Evolutionary conservation across 768 basidiomycete genomes (phyloP).

Genomic region (Paxillus ammoniavirescens): DNA sequence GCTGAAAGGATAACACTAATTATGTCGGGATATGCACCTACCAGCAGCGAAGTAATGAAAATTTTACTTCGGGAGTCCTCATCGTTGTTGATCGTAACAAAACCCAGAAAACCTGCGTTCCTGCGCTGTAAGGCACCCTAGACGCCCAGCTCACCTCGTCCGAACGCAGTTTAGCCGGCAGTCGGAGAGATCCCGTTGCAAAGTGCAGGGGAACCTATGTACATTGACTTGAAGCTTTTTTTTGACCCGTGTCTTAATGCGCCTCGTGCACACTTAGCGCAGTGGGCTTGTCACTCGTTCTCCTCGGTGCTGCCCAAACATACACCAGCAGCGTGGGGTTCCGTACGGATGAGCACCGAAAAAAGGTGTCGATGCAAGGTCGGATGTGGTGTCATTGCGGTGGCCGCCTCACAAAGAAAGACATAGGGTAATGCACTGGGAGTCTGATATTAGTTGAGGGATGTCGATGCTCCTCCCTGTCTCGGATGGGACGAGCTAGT

Average conservation of each 20-base stretch:
- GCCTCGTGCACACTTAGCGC: neutral
- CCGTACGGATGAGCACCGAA: conserved; percentile 59
- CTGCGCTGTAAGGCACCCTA: neutral
- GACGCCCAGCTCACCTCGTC: conserved; percentile 43
- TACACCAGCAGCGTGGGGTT: conserved; percentile 52
- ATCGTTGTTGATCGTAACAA: conserved; percentile 66
- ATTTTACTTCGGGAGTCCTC: conserved; percentile 54
- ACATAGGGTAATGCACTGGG: conserved; percentile 56
- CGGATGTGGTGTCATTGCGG: neutral
- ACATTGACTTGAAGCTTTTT: too few species aligned
- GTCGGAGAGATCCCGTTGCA: conserved; percentile 59
- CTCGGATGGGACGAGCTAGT: neutral
- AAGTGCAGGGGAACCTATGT: conserved; percentile 48
- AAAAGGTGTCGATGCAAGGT: neutral
- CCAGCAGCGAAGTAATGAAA: conserved; percentile 57
- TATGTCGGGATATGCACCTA: conserved; percentile 64
- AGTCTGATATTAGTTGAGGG: conserved; percentile 55
- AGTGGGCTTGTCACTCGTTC: conserved; percentile 37
- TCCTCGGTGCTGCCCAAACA: conserved; percentile 50
- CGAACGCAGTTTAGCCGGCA: conserved; percentile 63
- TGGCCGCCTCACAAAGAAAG: conserved; percentile 44
- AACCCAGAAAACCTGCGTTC: conserved; percentile 48
- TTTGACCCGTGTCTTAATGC: too few species aligned
- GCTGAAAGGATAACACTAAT: conserved; percentile 40
- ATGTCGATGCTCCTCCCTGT: conserved; percentile 41